Evolutionary conservation across 306 rosid species (phyloP).

Genomic region (Canavalia ensiformis): DNA sequence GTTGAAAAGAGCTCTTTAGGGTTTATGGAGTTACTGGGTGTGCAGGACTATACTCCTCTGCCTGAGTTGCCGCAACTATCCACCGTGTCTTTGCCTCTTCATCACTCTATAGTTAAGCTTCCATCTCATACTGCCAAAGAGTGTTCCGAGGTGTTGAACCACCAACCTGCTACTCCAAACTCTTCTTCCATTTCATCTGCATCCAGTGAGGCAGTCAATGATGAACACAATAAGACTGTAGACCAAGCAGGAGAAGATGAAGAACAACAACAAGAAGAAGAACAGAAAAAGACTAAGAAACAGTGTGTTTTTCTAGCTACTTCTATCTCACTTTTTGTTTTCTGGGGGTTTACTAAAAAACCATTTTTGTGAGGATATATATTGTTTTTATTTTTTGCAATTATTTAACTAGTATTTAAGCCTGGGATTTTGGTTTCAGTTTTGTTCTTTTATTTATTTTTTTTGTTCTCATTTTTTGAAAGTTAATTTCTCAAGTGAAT

Average conservation of each 20-base stretch:
- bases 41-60: slow-evolving; percentile 54
- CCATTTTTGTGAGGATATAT: slow-evolving; percentile 12
- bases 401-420: neutral
- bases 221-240: slow-evolving; percentile 57
- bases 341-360: neutral
- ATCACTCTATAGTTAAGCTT: slow-evolving; percentile 37
- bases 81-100: slow-evolving; percentile 33
- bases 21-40: slow-evolving; percentile 83
- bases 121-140: slow-evolving; percentile 48
- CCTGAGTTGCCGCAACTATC: slow-evolving; percentile 62
- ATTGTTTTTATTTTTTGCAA: slow-evolving; percentile 14
- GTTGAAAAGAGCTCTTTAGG: slow-evolving; percentile 69
- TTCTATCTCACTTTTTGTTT: neutral
- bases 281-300: slow-evolving; percentile 58
- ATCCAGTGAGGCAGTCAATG: slow-evolving; percentile 72
- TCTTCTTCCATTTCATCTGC: slow-evolving; percentile 89
- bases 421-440: neutral
- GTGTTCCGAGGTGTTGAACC: slow-evolving; percentile 61
- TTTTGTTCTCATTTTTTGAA: neutral
- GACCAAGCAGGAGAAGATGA: slow-evolving; percentile 39
- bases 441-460: neutral
- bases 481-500: neutral
- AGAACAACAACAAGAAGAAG: slow-evolving; percentile 9
- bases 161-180: slow-evolving; percentile 79
- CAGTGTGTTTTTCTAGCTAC: slow-evolving; percentile 56